Conservation (phyloP, 208 protist genomes). For the Leishmania tropica region DNA sequence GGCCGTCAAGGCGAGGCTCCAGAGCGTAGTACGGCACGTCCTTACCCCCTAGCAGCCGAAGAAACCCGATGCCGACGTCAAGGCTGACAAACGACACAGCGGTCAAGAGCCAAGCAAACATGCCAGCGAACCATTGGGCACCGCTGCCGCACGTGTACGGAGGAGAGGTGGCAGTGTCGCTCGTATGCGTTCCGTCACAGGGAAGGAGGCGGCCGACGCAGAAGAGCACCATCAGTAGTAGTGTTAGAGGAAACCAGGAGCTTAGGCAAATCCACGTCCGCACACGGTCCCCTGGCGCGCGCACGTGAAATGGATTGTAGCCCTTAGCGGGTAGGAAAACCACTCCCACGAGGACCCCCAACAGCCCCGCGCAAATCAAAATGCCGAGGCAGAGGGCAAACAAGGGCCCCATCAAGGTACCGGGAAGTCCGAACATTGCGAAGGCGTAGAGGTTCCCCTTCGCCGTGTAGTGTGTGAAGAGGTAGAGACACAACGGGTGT, state of each 20-base stretch:
- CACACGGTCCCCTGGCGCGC: constrained; percentile 8
- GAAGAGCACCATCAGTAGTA: constrained; percentile 24
- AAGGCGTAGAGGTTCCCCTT: constrained; percentile 19
- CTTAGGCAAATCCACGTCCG: constrained; percentile 13
- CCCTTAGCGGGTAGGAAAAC: constrained; percentile 17
- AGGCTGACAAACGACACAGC: constrained; percentile 16
- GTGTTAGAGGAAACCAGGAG: constrained; percentile 23
- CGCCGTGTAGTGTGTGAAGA: constrained; percentile 28
- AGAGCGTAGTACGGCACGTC: constrained; percentile 29
- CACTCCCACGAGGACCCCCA: constrained; percentile 2
- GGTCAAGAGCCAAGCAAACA: constrained; percentile 16
- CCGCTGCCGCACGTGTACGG: constrained; percentile 17
- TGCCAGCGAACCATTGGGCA: constrained; percentile 7
- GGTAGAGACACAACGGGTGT: constrained; percentile 21
- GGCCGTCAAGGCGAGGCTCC: constrained; percentile 25
- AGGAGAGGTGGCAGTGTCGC: not conserved
- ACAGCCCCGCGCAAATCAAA: constrained; percentile 14
- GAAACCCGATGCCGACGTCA: constrained; percentile 11
- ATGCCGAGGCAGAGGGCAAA: constrained; percentile 8
- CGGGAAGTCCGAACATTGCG: constrained; percentile 20
- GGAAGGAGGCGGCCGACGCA: constrained; percentile 12
- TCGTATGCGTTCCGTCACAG: constrained; percentile 13
- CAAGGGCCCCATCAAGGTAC: not conserved
- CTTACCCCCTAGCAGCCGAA: constrained; percentile 17
- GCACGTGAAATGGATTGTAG: constrained; percentile 19